These are phyloP conservation scores for Arctium lappa DNA, from an alignment of 129 eudicot species.

Conservation along the genomic window DNA sequence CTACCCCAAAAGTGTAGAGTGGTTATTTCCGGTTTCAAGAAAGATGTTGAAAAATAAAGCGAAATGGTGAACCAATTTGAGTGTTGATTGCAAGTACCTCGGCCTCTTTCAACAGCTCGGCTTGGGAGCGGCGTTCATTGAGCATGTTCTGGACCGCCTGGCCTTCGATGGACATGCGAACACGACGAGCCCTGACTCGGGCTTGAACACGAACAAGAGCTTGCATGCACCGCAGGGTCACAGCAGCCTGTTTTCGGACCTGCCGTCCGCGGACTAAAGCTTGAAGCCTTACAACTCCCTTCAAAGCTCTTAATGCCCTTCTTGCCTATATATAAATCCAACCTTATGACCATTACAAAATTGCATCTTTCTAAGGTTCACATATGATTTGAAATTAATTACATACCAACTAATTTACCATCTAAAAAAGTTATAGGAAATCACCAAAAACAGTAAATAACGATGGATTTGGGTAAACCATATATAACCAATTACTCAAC, in stretches of 20 bases:
- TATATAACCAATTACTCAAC: neutral
- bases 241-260: slow-evolving; percentile 97
- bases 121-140: slow-evolving; percentile 61
- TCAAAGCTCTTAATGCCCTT: slow-evolving; percentile 90
- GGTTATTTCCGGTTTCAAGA: neutral
- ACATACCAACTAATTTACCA: neutral
- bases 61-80: neutral
- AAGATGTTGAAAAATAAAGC: neutral
- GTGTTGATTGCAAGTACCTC: slow-evolving; percentile 44
- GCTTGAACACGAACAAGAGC: slow-evolving; percentile 98
- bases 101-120: slow-evolving; percentile 69
- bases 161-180: slow-evolving; percentile 93
- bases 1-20: neutral
- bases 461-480: no score
- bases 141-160: slow-evolving; percentile 86
- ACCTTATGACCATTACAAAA: neutral
- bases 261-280: slow-evolving; percentile 94
- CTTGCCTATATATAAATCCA: slow-evolving; percentile 52
- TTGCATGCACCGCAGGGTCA: slow-evolving; percentile 95
- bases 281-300: slow-evolving; percentile 88
- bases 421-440: neutral
- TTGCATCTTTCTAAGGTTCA: neutral
- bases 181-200: slow-evolving; percentile 93
- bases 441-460: neutral
- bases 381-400: neutral